Evolutionary conservation across 2,329 filamentous ascomycete genomes (phyloP).

Genomic region (Cytospora piceae): DNA sequence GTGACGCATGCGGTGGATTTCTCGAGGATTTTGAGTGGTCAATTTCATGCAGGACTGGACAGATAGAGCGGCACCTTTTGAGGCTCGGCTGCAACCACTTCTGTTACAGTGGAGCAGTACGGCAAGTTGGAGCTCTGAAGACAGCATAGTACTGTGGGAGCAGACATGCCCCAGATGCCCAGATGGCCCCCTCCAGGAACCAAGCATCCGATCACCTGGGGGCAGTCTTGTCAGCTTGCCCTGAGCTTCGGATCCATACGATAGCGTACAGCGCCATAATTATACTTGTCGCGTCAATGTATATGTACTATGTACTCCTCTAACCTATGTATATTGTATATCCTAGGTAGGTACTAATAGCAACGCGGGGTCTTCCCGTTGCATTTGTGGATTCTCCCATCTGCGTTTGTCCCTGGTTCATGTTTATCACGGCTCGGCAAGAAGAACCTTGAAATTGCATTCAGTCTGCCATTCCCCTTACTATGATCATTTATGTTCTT

Average conservation of each 20-base stretch:
- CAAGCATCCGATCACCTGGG: too few species aligned
- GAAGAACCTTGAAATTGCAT: constrained; percentile 16
- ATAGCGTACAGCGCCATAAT: too few species aligned
- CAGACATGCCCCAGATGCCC: background rate
- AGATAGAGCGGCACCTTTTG: constrained; percentile 9
- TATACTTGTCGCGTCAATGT: too few species aligned
- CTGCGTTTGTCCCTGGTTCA: background rate
- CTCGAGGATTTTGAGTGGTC: constrained; percentile 11
- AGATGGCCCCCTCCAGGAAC: too few species aligned
- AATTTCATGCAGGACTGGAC: background rate
- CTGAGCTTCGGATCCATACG: background rate
- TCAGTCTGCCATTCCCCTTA: constrained; percentile 10
- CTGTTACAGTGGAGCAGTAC: constrained; percentile 12
- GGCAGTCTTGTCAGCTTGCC: too few species aligned
- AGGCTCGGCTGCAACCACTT: constrained; percentile 13
- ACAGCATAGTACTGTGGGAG: too few species aligned
- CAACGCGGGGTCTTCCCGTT: constrained; percentile 9
- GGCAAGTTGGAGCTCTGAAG: background rate
- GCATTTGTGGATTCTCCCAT: constrained; percentile 4
- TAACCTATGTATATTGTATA: too few species aligned
- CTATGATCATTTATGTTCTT: background rate
- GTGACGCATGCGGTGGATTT: constrained; percentile 26
- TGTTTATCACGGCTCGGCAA: constrained; percentile 5
- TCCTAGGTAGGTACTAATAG: too few species aligned
- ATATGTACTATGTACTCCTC: too few species aligned